phyloP scores from a whole-genome alignment of 1,139 yeast genomes.

The Saccharomyces hybrid region DNA sequence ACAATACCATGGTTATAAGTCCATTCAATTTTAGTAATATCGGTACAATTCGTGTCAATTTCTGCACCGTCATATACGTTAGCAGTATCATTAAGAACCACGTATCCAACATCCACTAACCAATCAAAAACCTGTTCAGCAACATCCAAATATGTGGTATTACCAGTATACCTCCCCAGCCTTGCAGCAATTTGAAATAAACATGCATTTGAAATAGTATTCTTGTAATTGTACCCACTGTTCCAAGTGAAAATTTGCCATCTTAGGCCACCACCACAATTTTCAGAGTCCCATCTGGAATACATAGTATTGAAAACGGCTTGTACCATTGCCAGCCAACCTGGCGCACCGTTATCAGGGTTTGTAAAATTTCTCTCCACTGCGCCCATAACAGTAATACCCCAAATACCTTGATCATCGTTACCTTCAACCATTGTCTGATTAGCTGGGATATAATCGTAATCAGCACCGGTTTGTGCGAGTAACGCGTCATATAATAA shows the following conservation, averaged over 20 bases:
- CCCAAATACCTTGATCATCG: constrained; percentile 72
- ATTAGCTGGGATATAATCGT: constrained; percentile 50
- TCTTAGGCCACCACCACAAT: constrained; percentile 58
- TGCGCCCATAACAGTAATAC: constrained; percentile 52
- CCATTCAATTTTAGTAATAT: constrained; percentile 48
- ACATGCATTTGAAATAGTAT: constrained; percentile 60
- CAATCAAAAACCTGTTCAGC: constrained; percentile 55
- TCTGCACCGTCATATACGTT: constrained; percentile 55
- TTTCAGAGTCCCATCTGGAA: constrained; percentile 48
- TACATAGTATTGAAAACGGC: constrained; percentile 51
- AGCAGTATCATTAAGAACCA: constrained; percentile 35
- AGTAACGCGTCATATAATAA: constrained; percentile 42
- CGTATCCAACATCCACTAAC: constrained; percentile 46
- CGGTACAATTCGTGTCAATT: constrained; percentile 42
- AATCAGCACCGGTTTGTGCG: constrained; percentile 48
- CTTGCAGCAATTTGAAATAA: constrained; percentile 56
- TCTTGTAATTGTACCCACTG: constrained; percentile 58
- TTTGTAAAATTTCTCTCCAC: constrained; percentile 52
- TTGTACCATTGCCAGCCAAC: constrained; percentile 52
- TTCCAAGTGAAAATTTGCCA: constrained; percentile 71
- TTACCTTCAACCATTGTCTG: constrained; percentile 61
- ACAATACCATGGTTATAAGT: constrained; percentile 56
- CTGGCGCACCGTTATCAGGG: constrained; percentile 32
- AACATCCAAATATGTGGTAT: constrained; percentile 46
- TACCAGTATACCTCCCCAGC: constrained; percentile 52